Conservation (phyloP, 345 rosid species). For the Corchorus capsularis region DNA sequence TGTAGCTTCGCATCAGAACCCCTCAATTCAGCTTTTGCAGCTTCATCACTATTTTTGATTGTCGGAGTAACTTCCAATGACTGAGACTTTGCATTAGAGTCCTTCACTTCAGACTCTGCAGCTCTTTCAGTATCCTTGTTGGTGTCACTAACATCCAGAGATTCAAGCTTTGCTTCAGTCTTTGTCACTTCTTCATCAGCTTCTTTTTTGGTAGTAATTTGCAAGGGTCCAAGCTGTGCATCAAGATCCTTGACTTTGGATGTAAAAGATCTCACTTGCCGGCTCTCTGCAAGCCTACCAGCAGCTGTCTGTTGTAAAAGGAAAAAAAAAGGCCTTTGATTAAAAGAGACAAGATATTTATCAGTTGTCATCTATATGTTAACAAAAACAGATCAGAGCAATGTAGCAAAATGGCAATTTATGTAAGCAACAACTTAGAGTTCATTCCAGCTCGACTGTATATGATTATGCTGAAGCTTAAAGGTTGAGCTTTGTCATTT, state of each 20-base stretch:
- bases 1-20: not conserved
- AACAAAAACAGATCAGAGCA: slow-evolving; percentile 12
- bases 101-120: not conserved
- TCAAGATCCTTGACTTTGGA: slow-evolving; percentile 62
- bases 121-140: not conserved
- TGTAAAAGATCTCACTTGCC: slow-evolving; percentile 58
- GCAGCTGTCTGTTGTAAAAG: slow-evolving; percentile 48
- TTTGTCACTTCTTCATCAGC: slow-evolving; percentile 10
- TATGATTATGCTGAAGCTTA: not conserved
- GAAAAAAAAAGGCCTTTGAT: not conserved
- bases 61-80: not conserved
- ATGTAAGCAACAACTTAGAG: not conserved
- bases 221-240: slow-evolving; percentile 62
- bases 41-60: not conserved
- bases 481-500: not conserved
- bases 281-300: slow-evolving; percentile 41
- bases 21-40: not conserved
- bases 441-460: not conserved
- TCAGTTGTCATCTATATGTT: not conserved
- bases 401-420: slow-evolving; percentile 1
- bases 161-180: slow-evolving; percentile 53
- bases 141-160: slow-evolving; percentile 34
- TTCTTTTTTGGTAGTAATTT: slow-evolving; percentile 25
- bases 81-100: not conserved
- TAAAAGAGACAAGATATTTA: not conserved